Base-by-base conservation (phyloP, 2,329 filamentous ascomycete species). In the Proliferodiscus dingleyae region DNA sequence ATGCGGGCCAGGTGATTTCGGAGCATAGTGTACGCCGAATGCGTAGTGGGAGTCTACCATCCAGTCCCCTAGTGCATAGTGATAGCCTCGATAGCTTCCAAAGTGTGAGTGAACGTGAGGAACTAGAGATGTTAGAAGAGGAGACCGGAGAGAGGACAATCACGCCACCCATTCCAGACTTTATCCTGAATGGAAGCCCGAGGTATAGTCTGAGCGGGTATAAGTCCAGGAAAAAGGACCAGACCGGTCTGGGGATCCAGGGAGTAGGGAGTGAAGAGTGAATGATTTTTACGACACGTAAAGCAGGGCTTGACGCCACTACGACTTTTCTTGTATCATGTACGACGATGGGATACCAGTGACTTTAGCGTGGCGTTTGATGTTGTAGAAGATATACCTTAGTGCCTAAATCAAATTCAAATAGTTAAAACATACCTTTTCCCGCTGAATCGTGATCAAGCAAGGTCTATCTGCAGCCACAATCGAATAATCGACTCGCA, bases 1-100 rank as follows among this genome's bases (percentile, higher is more conserved):
- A 81, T 32, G 81, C 81, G 3, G 85, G 80, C 3, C 77, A 82
- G 53, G 67, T 84, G 15, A 77, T 89, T 34, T 69, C 73, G 7
- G 73, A 78, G 43, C 71, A 69, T 22, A 61, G 68, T 15, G 64
- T 80, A 5, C 68, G 61, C 19, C 71, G 77, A 29, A 73, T 79
- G 64, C 73, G 78, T 15, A 80, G 77, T 54, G 75, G 72, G 36
- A 81, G 76, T 59, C 58, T 78, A 15, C 71, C 74, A 0, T 65
- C 67, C 2, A 74, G 70, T 52, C 74, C 75, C 2, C 68, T 82
- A 15, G 72, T 70, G 45, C 68, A 71, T 13, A 69, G 73, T 30
- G 68, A 65, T 18, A 78, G 74, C 50, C 61, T 72, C 24, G 77
- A 81, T 16, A 74, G 55, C 44, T 59, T 62, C 23, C 49, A 54